Evolutionary conservation across 2,329 filamentous ascomycete genomes (phyloP).

Genomic region (Taxawa tesnikishii): DNA sequence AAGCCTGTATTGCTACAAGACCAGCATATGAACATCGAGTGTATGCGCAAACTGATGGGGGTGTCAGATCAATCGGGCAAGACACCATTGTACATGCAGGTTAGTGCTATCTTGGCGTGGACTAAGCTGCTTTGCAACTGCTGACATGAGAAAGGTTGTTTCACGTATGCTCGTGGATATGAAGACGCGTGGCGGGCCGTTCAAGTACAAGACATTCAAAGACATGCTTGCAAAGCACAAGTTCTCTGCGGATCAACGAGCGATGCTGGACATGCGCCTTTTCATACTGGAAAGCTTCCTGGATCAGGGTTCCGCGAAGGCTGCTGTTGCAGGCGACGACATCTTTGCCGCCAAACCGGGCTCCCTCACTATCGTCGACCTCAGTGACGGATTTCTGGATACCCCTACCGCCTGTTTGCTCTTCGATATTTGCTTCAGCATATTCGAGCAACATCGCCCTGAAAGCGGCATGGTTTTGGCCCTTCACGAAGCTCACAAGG

Average conservation of each 20-base stretch:
- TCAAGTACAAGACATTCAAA: conserved; percentile 42
- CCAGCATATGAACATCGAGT: conserved; percentile 36
- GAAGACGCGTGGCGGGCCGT: conserved; percentile 28
- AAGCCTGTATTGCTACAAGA: conserved; percentile 34
- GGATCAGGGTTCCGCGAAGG: conserved; percentile 16
- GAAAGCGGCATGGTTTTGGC: conserved; percentile 46
- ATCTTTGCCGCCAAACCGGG: conserved; percentile 27
- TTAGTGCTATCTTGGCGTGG: conserved; percentile 21
- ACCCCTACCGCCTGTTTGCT: conserved; percentile 54
- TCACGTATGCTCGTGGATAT: conserved; percentile 45
- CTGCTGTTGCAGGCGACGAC: conserved; percentile 7
- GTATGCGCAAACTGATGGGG: conserved; percentile 45
- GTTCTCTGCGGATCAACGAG: conserved; percentile 38
- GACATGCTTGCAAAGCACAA: conserved; percentile 20
- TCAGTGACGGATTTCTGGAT: conserved; percentile 61
- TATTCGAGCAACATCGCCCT: conserved; percentile 46
- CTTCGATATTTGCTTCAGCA: conserved; percentile 57
- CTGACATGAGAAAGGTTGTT: conserved; percentile 29
- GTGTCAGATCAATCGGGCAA: conserved; percentile 26
- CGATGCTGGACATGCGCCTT: conserved; percentile 48
- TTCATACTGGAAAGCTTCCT: conserved; percentile 55
- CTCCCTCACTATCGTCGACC: conserved; percentile 53
- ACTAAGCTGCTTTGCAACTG: background rate
- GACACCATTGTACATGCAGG: conserved; percentile 46
- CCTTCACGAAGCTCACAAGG: conserved; percentile 66